Evolutionary conservation across 257 asterid species (phyloP), one percentile per base, ranked within the genome.

Genomic region (Solanum etuberosum): DNA sequence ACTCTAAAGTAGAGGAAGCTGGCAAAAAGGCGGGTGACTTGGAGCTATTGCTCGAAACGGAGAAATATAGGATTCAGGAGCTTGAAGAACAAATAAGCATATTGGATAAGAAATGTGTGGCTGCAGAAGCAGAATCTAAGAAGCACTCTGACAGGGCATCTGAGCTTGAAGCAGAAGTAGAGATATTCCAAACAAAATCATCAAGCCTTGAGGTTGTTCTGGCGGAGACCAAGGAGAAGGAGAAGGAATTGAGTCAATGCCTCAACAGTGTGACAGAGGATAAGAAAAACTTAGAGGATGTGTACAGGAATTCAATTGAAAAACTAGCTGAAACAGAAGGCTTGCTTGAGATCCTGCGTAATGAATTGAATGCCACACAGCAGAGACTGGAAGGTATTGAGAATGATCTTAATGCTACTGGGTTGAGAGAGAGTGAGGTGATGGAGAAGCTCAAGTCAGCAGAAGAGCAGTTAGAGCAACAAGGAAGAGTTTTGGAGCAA

Each of bases 11-110:
- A 57, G 93, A 86, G 46, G 96, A 93, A 35, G 89, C 95, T 20
- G 91, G 87, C 20, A 90, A 94, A 87, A 94, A 88, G 92, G 94
- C 51, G 87, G 89, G 93, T 11, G 95, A 96, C 87, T 83, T 96
- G 85, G 96, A 96, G 95, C 88, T 92, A 73, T 92, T 94, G 89
- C 98, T 96, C 34, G 97, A 92, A 87, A 92, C 96, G 12, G 98
- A 96, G 84, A 96, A 92, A 72, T 82, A 91, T 27, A 93, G 95
- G 92, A 92, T 92, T 89, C 95, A 90, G 94, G 98, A 95, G 93
- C 97, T 94, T 72, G 98, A 97, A 90, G 98, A 94, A 90, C 96
- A 94, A 86, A 87, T 93, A 83, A 90, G 86, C 88, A 84, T 78
- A 85, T 89, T 94, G 48, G 98, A 94, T 73, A 92, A 90, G 86